Evolutionary conservation across 306 rosid species (phyloP).

Genomic region (Lathyrus oleraceus): DNA sequence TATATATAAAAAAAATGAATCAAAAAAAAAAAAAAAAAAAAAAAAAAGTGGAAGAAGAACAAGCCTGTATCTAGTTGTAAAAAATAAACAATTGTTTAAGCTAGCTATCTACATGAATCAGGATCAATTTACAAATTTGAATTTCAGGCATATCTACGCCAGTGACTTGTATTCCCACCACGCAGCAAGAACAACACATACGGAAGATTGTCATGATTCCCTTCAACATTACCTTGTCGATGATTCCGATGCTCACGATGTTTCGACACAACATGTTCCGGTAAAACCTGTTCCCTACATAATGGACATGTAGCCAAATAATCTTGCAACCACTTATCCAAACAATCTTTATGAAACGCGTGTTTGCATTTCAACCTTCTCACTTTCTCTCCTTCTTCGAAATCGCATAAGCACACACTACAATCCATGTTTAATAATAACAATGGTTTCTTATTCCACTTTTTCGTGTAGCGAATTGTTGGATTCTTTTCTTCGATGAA

Average conservation of each 20-base stretch:
- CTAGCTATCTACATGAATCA: not conserved
- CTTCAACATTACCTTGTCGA: slow-evolving; percentile 57
- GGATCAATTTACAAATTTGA: not conserved
- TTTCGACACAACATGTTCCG: slow-evolving; percentile 65
- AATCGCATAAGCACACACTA: slow-evolving; percentile 72
- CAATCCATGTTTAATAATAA: slow-evolving; percentile 44
- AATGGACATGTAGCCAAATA: slow-evolving; percentile 81
- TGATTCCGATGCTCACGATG: slow-evolving; percentile 64
- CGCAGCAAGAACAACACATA: slow-evolving; percentile 62
- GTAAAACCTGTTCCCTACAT: slow-evolving; percentile 68
- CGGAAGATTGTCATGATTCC: slow-evolving; percentile 54
- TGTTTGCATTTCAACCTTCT: slow-evolving; percentile 74
- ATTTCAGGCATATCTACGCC: slow-evolving; percentile 42
- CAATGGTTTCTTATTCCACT: too few relatives aligned
- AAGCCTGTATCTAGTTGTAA: not conserved
- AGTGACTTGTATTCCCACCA: slow-evolving; percentile 38
- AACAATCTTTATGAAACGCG: slow-evolving; percentile 73
- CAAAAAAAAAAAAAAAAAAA: not conserved
- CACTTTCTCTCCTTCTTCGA: slow-evolving; percentile 70
- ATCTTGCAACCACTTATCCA: slow-evolving; percentile 80
- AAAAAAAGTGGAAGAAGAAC: not conserved
- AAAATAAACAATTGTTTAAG: not conserved
- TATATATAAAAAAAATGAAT: too few relatives aligned
- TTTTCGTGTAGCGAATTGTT: slow-evolving; percentile 44
- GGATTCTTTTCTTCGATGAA: slow-evolving; percentile 72